Evolutionary conservation across 2,329 filamentous ascomycete species (phyloP), one percentile per base, ranked within the genome.

Genomic region (Scleromitrula shiraiana): DNA sequence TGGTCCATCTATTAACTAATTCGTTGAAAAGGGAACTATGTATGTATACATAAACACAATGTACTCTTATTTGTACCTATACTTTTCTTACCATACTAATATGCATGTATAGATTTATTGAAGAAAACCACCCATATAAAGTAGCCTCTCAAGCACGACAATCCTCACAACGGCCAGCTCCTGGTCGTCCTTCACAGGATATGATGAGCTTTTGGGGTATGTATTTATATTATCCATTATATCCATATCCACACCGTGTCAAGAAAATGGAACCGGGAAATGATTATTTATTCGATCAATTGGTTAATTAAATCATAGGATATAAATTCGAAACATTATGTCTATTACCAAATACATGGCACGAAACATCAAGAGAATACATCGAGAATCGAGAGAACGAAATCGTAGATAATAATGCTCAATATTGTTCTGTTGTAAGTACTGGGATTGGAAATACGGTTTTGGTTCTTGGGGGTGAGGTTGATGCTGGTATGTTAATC

Each of bases 251-350:
- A n/a, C n/a, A n/a, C n/a, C n/a, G n/a, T n/a, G n/a, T n/a, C n/a
- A n/a, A n/a, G n/a, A n/a, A n/a, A n/a, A n/a, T n/a, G n/a, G n/a
- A n/a, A n/a, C n/a, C n/a, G n/a, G n/a, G n/a, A n/a, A n/a, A n/a
- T n/a, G n/a, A n/a, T n/a, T n/a, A n/a, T n/a, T n/a, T n/a, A n/a
- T n/a, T n/a, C 24, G 41, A 29, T 33, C 39, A 14, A 30, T 3
- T n/a, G 22, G 38, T 56, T 36, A 53, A n/a, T n/a, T 41, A n/a
- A 17, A 14, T 24, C 12, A 10, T 55, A 91, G 88, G 91, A 29
- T 98, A 98, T 71, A 98, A 98, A 64, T 98, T 98, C 60, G 93
- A 98, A 67, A 85, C 88, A 0, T 68, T 98, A 2, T 81, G 83
- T 6, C 82, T 93, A 2, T 69, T 97, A 4, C 82, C 87, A 2